phyloP scores from a whole-genome alignment of 2,329 filamentous ascomycete genomes.

The Corynespora cassiicola region DNA sequence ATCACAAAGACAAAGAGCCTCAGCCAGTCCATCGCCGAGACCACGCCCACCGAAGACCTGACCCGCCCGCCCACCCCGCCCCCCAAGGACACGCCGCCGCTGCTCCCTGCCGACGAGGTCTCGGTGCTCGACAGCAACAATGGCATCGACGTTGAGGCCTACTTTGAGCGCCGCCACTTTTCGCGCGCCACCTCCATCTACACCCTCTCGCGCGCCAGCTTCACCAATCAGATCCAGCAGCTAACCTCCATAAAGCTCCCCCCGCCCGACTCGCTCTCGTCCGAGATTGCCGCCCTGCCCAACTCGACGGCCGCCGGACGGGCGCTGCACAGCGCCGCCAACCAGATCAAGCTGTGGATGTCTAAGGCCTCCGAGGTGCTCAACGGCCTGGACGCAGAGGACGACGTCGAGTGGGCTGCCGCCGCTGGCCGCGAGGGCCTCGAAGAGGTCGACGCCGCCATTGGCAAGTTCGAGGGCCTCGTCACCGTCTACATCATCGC shows the following conservation, averaged over 20 bases:
- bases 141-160: constrained; percentile 61
- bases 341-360: constrained; percentile 95
- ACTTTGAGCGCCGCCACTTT: constrained; percentile 70
- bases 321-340: constrained; percentile 83
- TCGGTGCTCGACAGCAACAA: constrained; percentile 42
- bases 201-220: constrained; percentile 88
- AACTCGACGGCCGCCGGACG: constrained; percentile 84
- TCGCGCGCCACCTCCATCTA: constrained; percentile 81
- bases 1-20: constrained; percentile 70
- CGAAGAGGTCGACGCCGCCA: constrained; percentile 71
- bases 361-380: constrained; percentile 90
- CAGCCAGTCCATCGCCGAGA: constrained; percentile 38
- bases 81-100: constrained; percentile 56
- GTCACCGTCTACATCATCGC: constrained; percentile 92
- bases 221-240: constrained; percentile 91
- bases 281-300: constrained; percentile 82
- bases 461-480: constrained; percentile 83
- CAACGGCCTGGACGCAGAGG: constrained; percentile 86
- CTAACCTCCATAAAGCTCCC: constrained; percentile 90
- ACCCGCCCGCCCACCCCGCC: constrained; percentile 52
- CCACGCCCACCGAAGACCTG: constrained; percentile 17
- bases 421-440: constrained; percentile 85
- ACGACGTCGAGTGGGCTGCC: constrained; percentile 95
- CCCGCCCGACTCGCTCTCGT: constrained; percentile 81
- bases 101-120: constrained; percentile 21